These are phyloP conservation scores for Solanum chiquidenum DNA, from an alignment of 257 asterid species.

Conservation along the genomic window DNA sequence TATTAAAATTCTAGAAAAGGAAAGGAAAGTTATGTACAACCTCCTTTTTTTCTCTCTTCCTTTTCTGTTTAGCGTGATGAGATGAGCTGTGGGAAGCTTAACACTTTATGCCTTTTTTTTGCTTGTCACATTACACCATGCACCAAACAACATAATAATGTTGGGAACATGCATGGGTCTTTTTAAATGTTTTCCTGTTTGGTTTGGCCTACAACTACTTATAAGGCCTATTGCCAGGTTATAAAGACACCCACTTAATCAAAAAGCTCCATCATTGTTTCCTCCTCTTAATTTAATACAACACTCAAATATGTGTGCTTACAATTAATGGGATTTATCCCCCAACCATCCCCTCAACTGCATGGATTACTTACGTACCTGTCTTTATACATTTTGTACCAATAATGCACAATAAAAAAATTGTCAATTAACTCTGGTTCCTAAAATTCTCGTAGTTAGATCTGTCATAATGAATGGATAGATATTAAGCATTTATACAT, in stretches of 20 bases:
- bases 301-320: not conserved
- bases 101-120: not conserved
- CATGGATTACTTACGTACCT: not conserved
- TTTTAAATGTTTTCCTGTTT: not conserved
- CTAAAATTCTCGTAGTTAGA: too few relatives aligned
- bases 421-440: not conserved
- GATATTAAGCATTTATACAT: too few relatives aligned
- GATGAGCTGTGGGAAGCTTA: constrained; percentile 8
- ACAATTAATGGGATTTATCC: not conserved
- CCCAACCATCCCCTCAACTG: not conserved
- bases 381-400: not conserved
- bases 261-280: constrained; percentile 14
- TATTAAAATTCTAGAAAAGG: not conserved
- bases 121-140: not conserved
- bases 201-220: constrained; percentile 3
- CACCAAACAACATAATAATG: constrained; percentile 27
- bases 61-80: not conserved
- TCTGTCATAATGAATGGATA: not conserved
- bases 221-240: constrained; percentile 16
- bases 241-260: constrained; percentile 4
- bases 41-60: not conserved
- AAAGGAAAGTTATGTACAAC: not conserved
- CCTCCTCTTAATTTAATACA: not conserved
- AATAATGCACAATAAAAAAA: not conserved
- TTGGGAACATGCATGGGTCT: constrained; percentile 5